Evolutionary conservation across 2,329 filamentous ascomycete genomes (phyloP).

Genomic region (Colletotrichum neosansevieriae): DNA sequence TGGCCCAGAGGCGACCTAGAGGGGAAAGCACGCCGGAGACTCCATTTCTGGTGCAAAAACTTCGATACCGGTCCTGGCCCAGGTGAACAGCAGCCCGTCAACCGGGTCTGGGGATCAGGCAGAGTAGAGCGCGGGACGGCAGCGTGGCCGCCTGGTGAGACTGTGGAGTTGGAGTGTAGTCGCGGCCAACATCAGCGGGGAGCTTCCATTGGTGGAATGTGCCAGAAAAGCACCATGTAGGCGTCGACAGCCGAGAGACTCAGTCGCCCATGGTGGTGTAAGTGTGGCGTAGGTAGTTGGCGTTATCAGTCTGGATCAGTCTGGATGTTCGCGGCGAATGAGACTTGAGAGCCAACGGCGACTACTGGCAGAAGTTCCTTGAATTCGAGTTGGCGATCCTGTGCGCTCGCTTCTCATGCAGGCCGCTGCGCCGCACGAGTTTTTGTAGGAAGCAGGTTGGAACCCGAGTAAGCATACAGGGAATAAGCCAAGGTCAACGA

Average conservation of each 20-base stretch:
- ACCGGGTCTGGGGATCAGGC: conserved; percentile 27
- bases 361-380: neutral
- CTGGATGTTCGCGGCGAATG: neutral
- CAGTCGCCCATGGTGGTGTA: conserved; percentile 2
- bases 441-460: neutral
- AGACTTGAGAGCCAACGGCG: neutral
- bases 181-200: neutral
- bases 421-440: conserved; percentile 6
- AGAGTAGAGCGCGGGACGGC: conserved; percentile 4
- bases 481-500: conserved; percentile 22
- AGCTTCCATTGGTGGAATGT: conserved; percentile 5
- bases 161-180: conserved; percentile 21
- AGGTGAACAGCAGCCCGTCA: conserved; percentile 14
- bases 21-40: neutral
- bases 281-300: neutral
- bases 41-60: neutral
- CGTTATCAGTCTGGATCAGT: neutral
- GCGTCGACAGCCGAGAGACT: neutral
- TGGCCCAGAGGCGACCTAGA: neutral
- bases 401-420: conserved; percentile 33
- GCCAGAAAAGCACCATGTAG: neutral
- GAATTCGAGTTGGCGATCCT: neutral
- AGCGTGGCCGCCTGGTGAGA: conserved; percentile 9
- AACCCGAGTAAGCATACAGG: conserved; percentile 16
- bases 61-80: conserved; percentile 11